Conservation (phyloP, 257 asterid genomes). For the Capsicum rhomboideum region DNA sequence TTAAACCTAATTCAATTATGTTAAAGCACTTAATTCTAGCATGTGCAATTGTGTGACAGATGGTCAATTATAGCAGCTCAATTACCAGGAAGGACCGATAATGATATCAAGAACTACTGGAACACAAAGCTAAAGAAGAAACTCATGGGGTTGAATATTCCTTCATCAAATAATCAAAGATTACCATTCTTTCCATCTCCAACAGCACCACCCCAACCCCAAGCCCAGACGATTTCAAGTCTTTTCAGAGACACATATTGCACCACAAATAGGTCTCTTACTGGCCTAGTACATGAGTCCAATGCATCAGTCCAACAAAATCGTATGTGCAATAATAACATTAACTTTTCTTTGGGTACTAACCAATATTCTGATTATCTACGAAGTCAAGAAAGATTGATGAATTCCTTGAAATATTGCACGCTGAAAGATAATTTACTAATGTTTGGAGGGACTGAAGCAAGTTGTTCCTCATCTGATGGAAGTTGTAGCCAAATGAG, state of each 20-base stretch:
- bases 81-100: neutral
- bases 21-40: neutral
- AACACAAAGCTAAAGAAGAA: neutral
- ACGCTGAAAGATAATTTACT: slow-evolving; percentile 35
- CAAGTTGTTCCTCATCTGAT: slow-evolving; percentile 58
- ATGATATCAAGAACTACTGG: neutral
- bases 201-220: neutral
- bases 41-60: neutral
- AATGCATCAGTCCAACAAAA: slow-evolving; percentile 14
- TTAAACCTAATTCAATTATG: neutral
- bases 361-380: neutral
- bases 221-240: neutral
- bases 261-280: neutral
- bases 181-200: neutral
- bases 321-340: slow-evolving; percentile 1
- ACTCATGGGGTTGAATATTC: neutral
- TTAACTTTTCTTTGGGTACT: slow-evolving; percentile 8
- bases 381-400: slow-evolving; percentile 30
- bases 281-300: neutral
- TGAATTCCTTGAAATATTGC: slow-evolving; percentile 23
- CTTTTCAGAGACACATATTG: neutral
- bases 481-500: slow-evolving; percentile 41
- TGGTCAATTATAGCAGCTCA: neutral
- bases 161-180: neutral
- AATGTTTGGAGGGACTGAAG: slow-evolving; percentile 43